Evolutionary conservation across 2,329 filamentous ascomycete species (phyloP).

Genomic region (Stagonosporopsis chrysanthemi): DNA sequence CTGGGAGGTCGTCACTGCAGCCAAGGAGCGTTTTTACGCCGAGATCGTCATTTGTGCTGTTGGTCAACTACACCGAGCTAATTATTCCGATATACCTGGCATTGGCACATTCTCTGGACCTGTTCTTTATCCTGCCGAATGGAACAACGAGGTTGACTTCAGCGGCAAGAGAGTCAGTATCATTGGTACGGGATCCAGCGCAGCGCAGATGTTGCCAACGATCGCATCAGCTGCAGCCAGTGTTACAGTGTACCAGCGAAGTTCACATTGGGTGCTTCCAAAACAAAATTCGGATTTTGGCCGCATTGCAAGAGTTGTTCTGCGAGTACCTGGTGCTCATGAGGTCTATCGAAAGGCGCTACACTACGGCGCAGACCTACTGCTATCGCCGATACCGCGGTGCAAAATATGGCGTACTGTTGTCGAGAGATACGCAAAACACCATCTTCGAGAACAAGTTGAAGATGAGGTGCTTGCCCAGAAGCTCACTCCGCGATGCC

Average conservation of each 20-base stretch:
- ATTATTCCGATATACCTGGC: neutral
- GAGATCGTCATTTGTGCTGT: constrained; percentile 4
- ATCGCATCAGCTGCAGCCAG: neutral
- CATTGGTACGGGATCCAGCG: constrained; percentile 3
- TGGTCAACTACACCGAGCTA: neutral
- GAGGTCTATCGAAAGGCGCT: neutral
- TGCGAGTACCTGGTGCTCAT: neutral
- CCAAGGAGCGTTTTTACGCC: neutral
- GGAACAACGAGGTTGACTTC: neutral
- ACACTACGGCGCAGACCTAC: constrained; percentile 1
- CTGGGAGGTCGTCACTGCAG: neutral
- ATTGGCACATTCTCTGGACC: neutral
- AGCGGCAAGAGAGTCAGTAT: neutral
- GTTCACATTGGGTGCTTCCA: constrained; percentile 5
- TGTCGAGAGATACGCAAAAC: neutral
- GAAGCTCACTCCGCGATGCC: neutral
- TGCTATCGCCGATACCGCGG: neutral
- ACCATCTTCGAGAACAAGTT: neutral
- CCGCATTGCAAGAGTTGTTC: neutral
- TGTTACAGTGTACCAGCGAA: neutral
- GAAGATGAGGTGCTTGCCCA: neutral
- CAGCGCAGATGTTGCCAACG: constrained; percentile 1
- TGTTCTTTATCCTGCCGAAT: neutral
- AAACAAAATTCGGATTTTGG: neutral
- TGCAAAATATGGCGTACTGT: neutral